These are phyloP conservation scores for Amanita exitialis DNA, from an alignment of 768 basidiomycete species.

Conservation along the genomic window DNA sequence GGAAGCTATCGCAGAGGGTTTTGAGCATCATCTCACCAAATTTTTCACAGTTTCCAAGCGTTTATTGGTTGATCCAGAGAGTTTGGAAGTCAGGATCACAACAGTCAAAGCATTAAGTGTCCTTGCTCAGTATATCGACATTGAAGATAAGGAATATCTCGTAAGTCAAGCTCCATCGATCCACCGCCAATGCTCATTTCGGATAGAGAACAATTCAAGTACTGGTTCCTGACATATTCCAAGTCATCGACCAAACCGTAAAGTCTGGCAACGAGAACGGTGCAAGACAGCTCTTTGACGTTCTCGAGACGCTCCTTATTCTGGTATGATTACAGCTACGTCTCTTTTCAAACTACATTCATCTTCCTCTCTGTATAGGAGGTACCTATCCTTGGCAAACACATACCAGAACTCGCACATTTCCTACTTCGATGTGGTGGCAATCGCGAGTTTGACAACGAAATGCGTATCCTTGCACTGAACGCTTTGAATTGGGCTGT, in stretches of 20 bases:
- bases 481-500: slow-evolving; percentile 96
- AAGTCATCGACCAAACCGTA: slow-evolving; percentile 78
- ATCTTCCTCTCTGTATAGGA: slow-evolving; percentile 41
- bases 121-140: slow-evolving; percentile 86
- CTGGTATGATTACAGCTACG: slow-evolving; percentile 40
- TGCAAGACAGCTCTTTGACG: slow-evolving; percentile 88
- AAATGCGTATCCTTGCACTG: slow-evolving; percentile 81
- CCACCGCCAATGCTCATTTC: slow-evolving; percentile 2
- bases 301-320: slow-evolving; percentile 91
- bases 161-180: slow-evolving; percentile 29
- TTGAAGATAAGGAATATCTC: slow-evolving; percentile 79
- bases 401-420: slow-evolving; percentile 77
- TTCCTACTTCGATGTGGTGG: slow-evolving; percentile 83
- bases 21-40: slow-evolving; percentile 61
- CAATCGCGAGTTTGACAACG: slow-evolving; percentile 64
- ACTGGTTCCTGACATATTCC: slow-evolving; percentile 80
- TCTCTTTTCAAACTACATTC: neutral
- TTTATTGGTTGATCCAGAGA: slow-evolving; percentile 75
- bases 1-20: slow-evolving; percentile 85
- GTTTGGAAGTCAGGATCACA: slow-evolving; percentile 82
- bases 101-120: slow-evolving; percentile 89
- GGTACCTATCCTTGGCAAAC: slow-evolving; percentile 84
- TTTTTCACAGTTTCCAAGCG: slow-evolving; percentile 75
- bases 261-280: slow-evolving; percentile 70
- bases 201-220: slow-evolving; percentile 76